Conservation (phyloP, 192 early-diverging fungal species). For the Backusella tarrabulga region DNA sequence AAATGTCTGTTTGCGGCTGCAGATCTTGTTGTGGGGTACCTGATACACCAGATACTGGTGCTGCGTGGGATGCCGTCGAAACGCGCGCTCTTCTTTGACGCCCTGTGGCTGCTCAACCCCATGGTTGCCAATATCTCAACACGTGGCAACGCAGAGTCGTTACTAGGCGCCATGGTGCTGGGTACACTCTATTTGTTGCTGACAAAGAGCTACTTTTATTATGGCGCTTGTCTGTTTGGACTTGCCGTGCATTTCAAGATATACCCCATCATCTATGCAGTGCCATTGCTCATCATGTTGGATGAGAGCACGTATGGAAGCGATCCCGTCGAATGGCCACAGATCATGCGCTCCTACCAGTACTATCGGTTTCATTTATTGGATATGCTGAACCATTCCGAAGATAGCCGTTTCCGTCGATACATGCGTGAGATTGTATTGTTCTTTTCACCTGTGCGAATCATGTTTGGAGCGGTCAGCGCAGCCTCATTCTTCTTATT, state of each 20-base stretch:
- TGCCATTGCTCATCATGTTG: constrained; percentile 76
- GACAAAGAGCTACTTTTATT: constrained; percentile 40
- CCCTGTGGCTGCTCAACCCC: constrained; percentile 91
- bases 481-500: constrained; percentile 60
- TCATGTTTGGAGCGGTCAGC: constrained; percentile 63
- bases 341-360: constrained; percentile 19
- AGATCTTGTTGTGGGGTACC: constrained; percentile 75
- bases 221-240: constrained; percentile 76
- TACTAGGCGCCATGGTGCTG: constrained; percentile 79
- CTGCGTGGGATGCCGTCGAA: constrained; percentile 56
- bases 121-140: constrained; percentile 97
- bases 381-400: not conserved
- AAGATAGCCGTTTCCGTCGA: not conserved
- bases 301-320: constrained; percentile 41
- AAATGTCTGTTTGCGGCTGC: constrained; percentile 89
- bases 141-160: constrained; percentile 88
- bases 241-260: constrained; percentile 96
- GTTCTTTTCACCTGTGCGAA: constrained; percentile 55
- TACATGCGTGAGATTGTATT: not conserved
- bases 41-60: constrained; percentile 57
- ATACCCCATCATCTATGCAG: constrained; percentile 93
- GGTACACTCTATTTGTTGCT: constrained; percentile 73
- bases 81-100: constrained; percentile 49
- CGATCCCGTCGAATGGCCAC: constrained; percentile 24
- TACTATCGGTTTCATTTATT: constrained; percentile 7